Percentiles rank a stretch among this genome's conserved stretches.
These are phyloP conservation scores for Pachysandra terminalis DNA, from an alignment of 164 flowering plant species.

Conservation along the genomic window DNA sequence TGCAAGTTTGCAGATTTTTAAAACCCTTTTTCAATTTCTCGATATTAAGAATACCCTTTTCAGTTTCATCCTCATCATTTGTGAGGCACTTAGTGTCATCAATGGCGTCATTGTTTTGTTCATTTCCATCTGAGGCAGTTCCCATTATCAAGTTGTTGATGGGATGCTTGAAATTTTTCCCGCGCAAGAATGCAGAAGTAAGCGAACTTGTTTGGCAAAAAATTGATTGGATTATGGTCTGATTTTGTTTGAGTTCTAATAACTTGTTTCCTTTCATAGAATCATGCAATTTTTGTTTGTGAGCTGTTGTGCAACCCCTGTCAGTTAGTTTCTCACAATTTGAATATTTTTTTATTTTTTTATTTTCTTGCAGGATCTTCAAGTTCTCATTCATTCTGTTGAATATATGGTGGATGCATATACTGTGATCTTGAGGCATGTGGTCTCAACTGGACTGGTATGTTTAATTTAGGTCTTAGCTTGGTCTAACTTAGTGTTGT, in stretches of 20 bases:
- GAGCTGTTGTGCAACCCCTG: too few relatives aligned
- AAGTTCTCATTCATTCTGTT: conserved; percentile 30
- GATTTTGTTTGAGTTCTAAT: too few relatives aligned
- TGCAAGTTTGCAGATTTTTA: conserved; percentile 58
- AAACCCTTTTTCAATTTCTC: conserved; percentile 64
- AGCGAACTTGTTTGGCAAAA: conserved; percentile 22
- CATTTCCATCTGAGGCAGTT: conserved; percentile 48
- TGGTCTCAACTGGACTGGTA: conserved; percentile 50
- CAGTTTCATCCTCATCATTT: conserved; percentile 39
- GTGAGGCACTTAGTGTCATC: conserved; percentile 51
- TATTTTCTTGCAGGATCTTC: conserved; percentile 44
- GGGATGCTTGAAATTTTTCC: conserved; percentile 42
- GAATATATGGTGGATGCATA: conserved; percentile 61
- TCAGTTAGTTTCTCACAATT: too few relatives aligned
- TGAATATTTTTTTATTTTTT: conserved; percentile 4
- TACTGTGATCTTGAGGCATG: conserved; percentile 44
- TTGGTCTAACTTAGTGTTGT: not conserved
- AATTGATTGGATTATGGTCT: not conserved
- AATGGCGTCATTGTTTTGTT: conserved; percentile 60
- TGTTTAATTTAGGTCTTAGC: conserved; percentile 10
- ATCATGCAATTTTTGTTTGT: too few relatives aligned
- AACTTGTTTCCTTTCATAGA: too few relatives aligned
- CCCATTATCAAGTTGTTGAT: conserved; percentile 50
- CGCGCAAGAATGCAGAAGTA: conserved; percentile 50
- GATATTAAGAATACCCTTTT: conserved; percentile 38